These are phyloP conservation scores for Eimeria sp. DNA, from an alignment of 169 alveolate genomes.

Conservation along the genomic window DNA sequence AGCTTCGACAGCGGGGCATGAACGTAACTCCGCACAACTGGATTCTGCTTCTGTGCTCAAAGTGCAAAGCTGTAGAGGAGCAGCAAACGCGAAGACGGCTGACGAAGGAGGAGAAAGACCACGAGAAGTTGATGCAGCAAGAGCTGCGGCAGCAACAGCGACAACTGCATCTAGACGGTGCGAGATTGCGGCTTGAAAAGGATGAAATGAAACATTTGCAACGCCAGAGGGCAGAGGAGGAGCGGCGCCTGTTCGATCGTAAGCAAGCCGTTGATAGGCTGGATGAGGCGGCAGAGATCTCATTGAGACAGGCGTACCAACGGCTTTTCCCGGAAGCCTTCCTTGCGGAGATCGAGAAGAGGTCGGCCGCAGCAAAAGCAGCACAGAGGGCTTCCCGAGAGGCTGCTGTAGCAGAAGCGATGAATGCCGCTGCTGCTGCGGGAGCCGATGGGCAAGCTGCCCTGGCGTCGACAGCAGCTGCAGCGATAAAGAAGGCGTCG, in stretches of 20 bases:
- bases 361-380: slow-evolving; percentile 76
- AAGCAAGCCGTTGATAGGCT: slow-evolving; percentile 77
- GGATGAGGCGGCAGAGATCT: slow-evolving; percentile 77
- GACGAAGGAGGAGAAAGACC: slow-evolving; percentile 93
- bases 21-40: slow-evolving; percentile 92
- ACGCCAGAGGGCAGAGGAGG: slow-evolving; percentile 86
- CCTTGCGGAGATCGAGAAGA: slow-evolving; percentile 74
- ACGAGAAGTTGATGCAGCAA: slow-evolving; percentile 84
- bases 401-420: slow-evolving; percentile 76
- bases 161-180: slow-evolving; percentile 76
- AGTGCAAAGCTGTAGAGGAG: slow-evolving; percentile 95
- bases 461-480: slow-evolving; percentile 73
- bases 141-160: slow-evolving; percentile 88
- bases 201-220: slow-evolving; percentile 63
- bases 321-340: slow-evolving; percentile 83
- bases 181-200: slow-evolving; percentile 68
- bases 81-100: slow-evolving; percentile 92
- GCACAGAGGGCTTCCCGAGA: slow-evolving; percentile 79
- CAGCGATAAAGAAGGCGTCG: slow-evolving; percentile 75
- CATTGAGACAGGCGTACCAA: slow-evolving; percentile 82
- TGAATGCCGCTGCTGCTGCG: slow-evolving; percentile 71
- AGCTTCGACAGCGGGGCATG: slow-evolving; percentile 93
- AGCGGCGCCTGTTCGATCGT: slow-evolving; percentile 81
- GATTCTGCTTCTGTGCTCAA: slow-evolving; percentile 94
- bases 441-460: slow-evolving; percentile 76